phyloP scores from a whole-genome alignment of 257 asterid species.

The Solanum clarkiae region DNA sequence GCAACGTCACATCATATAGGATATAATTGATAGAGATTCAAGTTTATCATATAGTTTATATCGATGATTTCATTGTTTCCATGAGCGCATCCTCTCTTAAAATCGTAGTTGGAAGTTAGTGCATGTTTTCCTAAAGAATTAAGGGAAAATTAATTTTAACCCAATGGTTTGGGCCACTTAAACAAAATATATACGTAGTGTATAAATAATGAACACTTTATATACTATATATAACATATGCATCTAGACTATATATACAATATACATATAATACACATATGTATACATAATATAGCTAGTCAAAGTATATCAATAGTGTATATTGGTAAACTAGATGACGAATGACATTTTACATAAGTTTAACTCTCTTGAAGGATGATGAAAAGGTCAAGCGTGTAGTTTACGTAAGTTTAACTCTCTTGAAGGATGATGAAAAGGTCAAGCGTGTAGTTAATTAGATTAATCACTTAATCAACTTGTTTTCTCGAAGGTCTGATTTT shows the following conservation, averaged over 20 bases:
- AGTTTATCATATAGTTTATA: no score
- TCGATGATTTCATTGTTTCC: neutral
- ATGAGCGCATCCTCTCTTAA: neutral
- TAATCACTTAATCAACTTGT: no score
- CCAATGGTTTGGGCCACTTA: neutral
- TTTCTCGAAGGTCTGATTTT: no score
- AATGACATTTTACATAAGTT: neutral
- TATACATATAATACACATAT: neutral
- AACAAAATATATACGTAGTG: neutral
- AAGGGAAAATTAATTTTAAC: neutral
- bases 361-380: neutral
- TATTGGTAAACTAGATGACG: no score
- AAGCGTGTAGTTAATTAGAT: neutral
- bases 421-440: neutral
- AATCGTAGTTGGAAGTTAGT: neutral
- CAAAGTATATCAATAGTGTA: no score
- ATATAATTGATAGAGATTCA: neutral
- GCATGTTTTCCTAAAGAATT: neutral
- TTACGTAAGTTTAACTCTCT: neutral
- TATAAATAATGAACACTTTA: neutral
- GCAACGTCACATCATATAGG: neutral
- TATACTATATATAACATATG: neutral
- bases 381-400: neutral
- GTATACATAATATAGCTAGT: no score
- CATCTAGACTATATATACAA: neutral